Conservation (phyloP, 768 basidiomycete genomes). For the Boletus sp. region DNA sequence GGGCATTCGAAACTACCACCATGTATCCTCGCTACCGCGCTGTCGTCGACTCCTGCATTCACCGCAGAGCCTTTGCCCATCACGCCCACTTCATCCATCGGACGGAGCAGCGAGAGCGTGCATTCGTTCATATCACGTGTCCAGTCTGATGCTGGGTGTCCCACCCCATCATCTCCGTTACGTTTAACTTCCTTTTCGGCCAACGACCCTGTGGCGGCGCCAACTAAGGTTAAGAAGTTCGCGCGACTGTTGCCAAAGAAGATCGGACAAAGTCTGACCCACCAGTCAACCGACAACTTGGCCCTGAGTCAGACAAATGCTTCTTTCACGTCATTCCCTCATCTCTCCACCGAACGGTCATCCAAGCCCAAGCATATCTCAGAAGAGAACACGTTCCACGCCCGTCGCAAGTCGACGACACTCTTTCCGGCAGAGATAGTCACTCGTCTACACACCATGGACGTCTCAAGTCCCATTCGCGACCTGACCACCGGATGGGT, state of each 20-base stretch:
- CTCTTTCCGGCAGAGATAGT: conserved; percentile 30
- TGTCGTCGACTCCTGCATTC: conserved; percentile 28
- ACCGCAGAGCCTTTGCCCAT: conserved; percentile 25
- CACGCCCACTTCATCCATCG: conserved; percentile 26
- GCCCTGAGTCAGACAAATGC: conserved; percentile 20
- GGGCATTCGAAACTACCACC: conserved; percentile 30
- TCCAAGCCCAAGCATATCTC: conserved; percentile 23
- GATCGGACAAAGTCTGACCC: conserved; percentile 25
- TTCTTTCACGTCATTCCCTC: conserved; percentile 28
- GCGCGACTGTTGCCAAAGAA: conserved; percentile 32
- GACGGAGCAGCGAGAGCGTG: conserved; percentile 27
- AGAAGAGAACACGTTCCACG: conserved; percentile 34
- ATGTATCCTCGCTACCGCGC: conserved; percentile 19
- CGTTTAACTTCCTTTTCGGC: conserved; percentile 24
- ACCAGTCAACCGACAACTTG: conserved; percentile 27
- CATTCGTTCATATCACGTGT: conserved; percentile 22
- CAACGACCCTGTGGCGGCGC: conserved; percentile 17
- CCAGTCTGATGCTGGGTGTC: conserved; percentile 15
- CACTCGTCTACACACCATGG: conserved; percentile 30
- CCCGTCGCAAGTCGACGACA: conserved; percentile 34
- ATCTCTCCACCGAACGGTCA: conserved; percentile 20
- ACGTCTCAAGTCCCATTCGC: conserved; percentile 25
- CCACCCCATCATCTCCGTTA: conserved; percentile 28
- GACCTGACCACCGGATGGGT: conserved; percentile 23
- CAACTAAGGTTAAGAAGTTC: conserved; percentile 26